phyloP scores from a whole-genome alignment of 768 basidiomycete genomes.

The Lyophyllum atratum region DNA sequence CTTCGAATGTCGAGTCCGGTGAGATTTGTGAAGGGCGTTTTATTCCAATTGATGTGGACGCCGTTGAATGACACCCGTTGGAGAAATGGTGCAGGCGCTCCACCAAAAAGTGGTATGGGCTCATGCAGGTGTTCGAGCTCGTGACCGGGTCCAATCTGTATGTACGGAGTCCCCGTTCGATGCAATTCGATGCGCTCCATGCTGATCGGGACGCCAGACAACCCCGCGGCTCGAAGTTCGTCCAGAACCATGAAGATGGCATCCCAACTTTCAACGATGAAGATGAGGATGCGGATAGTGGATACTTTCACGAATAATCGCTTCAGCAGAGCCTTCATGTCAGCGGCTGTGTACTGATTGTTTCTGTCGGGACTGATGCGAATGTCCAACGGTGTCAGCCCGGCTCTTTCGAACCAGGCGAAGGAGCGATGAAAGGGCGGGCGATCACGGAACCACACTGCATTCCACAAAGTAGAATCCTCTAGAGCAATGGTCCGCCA shows the following conservation, averaged over 20 bases:
- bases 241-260: constrained; percentile 52
- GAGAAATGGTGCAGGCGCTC: constrained; percentile 45
- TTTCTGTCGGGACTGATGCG: constrained; percentile 50
- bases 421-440: constrained; percentile 53
- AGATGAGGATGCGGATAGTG: constrained; percentile 60
- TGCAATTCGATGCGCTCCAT: constrained; percentile 71
- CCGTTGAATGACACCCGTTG: constrained; percentile 57
- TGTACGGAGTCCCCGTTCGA: constrained; percentile 49
- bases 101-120: constrained; percentile 51
- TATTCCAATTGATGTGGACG: constrained; percentile 61
- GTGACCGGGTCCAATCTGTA: constrained; percentile 45
- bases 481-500: constrained; percentile 53
- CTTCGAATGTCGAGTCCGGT: constrained; percentile 65
- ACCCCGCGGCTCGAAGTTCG: constrained; percentile 41
- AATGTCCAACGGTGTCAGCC: constrained; percentile 57
- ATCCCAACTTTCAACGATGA: constrained; percentile 59
- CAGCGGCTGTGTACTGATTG: constrained; percentile 37
- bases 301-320: constrained; percentile 51
- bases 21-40: constrained; percentile 52
- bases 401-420: constrained; percentile 60
- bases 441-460: constrained; percentile 61
- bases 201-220: constrained; percentile 34
- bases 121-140: constrained; percentile 32
- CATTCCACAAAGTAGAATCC: constrained; percentile 62
- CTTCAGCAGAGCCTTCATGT: constrained; percentile 52